Evolutionary conservation across 495 filamentous ascomycete genomes (phyloP).

Genomic region (Trichoderma asperelloides): DNA sequence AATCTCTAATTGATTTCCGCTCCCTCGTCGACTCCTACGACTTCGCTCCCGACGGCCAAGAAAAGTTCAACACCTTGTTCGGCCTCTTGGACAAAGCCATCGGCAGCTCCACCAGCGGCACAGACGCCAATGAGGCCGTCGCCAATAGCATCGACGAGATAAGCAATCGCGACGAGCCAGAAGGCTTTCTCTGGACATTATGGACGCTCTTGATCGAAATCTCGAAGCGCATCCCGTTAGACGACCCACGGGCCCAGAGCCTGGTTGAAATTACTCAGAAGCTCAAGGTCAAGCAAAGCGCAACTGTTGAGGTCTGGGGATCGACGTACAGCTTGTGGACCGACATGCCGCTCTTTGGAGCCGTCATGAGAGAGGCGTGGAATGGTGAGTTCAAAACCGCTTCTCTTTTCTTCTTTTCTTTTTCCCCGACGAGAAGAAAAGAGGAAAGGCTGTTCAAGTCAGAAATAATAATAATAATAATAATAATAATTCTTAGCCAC

Average conservation of each 20-base stretch:
- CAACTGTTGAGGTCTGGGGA: neutral
- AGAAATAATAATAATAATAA: neutral
- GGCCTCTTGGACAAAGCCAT: neutral
- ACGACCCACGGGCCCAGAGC: neutral
- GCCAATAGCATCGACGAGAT: neutral
- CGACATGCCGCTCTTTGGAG: neutral
- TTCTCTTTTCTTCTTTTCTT: neutral
- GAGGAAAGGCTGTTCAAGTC: neutral
- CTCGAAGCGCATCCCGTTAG: neutral
- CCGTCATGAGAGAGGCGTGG: conserved; percentile 8
- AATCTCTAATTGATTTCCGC: neutral
- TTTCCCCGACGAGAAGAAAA: neutral
- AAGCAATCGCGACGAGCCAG: neutral
- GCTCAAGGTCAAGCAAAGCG: neutral
- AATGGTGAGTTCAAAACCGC: neutral
- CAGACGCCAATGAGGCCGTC: neutral
- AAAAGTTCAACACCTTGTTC: neutral
- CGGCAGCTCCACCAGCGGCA: neutral
- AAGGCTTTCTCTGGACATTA: conserved; percentile 2
- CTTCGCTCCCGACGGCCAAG: neutral
- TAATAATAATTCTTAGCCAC: neutral
- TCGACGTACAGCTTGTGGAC: neutral
- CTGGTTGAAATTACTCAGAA: neutral
- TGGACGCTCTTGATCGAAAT: neutral
- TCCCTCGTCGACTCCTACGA: neutral